Percentiles rank a stretch among this genome's conserved stretches.
phyloP scores from a whole-genome alignment of 345 rosid species.

The Rhodamnia argentea region DNA sequence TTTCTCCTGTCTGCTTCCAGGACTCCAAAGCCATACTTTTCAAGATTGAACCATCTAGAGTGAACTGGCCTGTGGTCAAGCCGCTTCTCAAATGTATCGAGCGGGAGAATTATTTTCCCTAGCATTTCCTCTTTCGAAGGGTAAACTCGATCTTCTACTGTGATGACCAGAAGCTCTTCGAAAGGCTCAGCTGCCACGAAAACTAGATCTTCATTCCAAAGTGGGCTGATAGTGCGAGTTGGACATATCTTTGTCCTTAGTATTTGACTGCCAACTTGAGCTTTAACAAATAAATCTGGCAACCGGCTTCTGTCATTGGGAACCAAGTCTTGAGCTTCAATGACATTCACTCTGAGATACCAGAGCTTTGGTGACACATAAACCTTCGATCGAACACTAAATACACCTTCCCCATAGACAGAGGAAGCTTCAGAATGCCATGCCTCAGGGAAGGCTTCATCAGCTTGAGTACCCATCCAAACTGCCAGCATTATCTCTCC shows the following conservation, averaged over 20 bases:
- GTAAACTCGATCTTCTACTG: constrained; percentile 61
- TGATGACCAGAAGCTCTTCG: constrained; percentile 64
- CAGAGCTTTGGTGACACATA: constrained; percentile 83
- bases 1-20: constrained; percentile 74
- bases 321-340: constrained; percentile 80
- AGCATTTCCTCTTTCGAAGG: constrained; percentile 54
- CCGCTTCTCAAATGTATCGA: constrained; percentile 55
- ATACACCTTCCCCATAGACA: constrained; percentile 54
- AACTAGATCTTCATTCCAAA: constrained; percentile 85
- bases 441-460: constrained; percentile 81
- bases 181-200: constrained; percentile 93
- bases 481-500: constrained; percentile 88
- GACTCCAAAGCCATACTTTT: constrained; percentile 60
- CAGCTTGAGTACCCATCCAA: constrained; percentile 96
- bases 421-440: constrained; percentile 78
- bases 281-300: constrained; percentile 68
- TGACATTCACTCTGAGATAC: constrained; percentile 75
- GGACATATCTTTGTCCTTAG: constrained; percentile 52
- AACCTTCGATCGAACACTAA: constrained; percentile 61
- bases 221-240: constrained; percentile 33
- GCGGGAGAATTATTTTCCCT: constrained; percentile 52
- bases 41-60: constrained; percentile 86
- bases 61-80: constrained; percentile 76
- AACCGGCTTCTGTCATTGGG: constrained; percentile 52
- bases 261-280: constrained; percentile 67